A percentile compares a stretch with the other conserved stretches of the same genome.
phyloP scores from a whole-genome alignment of 2,329 filamentous ascomycete species.

The Aspergillus pseudoglaucus region DNA sequence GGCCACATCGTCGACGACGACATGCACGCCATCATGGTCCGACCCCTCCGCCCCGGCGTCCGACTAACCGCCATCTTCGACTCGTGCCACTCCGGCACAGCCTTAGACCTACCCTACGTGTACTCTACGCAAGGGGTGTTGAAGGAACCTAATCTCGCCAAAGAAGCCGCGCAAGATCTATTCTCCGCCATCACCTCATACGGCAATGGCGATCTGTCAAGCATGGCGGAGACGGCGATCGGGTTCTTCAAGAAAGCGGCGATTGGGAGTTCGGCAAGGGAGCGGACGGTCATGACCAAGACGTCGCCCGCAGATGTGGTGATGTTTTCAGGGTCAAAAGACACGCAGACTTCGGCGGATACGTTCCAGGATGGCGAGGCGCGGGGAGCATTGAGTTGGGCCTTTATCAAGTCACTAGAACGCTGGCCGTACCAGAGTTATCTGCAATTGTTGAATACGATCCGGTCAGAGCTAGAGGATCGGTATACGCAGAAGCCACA shows the following conservation, averaged over 20 bases:
- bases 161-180: conserved; percentile 59
- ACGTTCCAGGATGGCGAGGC: conserved; percentile 82
- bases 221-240: conserved; percentile 73
- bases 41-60: conserved; percentile 75
- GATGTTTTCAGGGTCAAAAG: conserved; percentile 96
- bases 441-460: conserved; percentile 85
- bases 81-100: conserved; percentile 61
- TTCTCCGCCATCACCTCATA: conserved; percentile 66
- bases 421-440: conserved; percentile 93
- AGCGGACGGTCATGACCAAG: conserved; percentile 77
- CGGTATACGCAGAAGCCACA: conserved; percentile 96
- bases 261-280: conserved; percentile 67
- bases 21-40: conserved; percentile 71
- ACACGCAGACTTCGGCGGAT: conserved; percentile 82
- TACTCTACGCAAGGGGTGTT: conserved; percentile 61
- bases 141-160: conserved; percentile 62
- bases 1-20: conserved; percentile 74
- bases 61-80: conserved; percentile 65
- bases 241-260: conserved; percentile 83
- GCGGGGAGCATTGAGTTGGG: conserved; percentile 95
- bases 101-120: conserved; percentile 61
- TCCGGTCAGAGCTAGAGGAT: conserved; percentile 76
- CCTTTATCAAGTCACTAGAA: conserved; percentile 83
- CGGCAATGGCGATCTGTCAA: conserved; percentile 71
- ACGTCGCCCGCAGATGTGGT: conserved; percentile 92